Evolutionary conservation across 2,329 filamentous ascomycete genomes (phyloP), one percentile per base, ranked within the genome.

Genomic region (Bipolaris cookei): DNA sequence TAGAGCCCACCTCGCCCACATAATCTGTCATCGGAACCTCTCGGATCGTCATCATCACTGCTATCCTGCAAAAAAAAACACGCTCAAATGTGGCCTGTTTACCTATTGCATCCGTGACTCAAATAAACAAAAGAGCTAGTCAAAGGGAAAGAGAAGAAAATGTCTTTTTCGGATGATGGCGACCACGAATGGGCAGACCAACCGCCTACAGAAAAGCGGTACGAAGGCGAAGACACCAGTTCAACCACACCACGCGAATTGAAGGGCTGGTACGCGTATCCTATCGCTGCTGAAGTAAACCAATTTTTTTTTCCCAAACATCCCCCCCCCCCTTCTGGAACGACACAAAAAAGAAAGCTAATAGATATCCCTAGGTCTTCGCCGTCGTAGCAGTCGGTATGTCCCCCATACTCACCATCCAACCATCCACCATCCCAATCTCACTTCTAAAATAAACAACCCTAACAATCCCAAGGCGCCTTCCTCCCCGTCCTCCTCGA

Each of bases 401-500:
- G 87, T 55, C 37, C 16, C 25, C 25, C 7, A 8, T 10, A 28
- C 4, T 3, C 7, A 28, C 25, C 25, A 28, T 28, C 7, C 21
- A 21, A 28, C 1, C 25, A 10, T 28, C 25, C 23, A 25, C 25
- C 25, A 10, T 28, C 25, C 6, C 25, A 10, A 28, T 28, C n/a
- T n/a, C n/a, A n/a, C n/a, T n/a, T n/a, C n/a, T n/a, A n/a, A n/a
- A n/a, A n/a, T n/a, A n/a, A n/a, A n/a, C n/a, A n/a, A n/a, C n/a
- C n/a, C n/a, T n/a, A n/a, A n/a, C n/a, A n/a, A n/a, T n/a, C n/a
- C n/a, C n/a, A n/a, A n/a, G 92, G 90, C 45, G 96, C 92, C 3
- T 98, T 97, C 74, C 90, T 97, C 48, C 94, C 94, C 1, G 95
- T 98, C 49, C 88, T 93, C 3, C 83, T 98, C 54, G 94, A 98